These are phyloP conservation scores for Linum usitatissimum DNA, from an alignment of 345 rosid genomes.

Conservation along the genomic window DNA sequence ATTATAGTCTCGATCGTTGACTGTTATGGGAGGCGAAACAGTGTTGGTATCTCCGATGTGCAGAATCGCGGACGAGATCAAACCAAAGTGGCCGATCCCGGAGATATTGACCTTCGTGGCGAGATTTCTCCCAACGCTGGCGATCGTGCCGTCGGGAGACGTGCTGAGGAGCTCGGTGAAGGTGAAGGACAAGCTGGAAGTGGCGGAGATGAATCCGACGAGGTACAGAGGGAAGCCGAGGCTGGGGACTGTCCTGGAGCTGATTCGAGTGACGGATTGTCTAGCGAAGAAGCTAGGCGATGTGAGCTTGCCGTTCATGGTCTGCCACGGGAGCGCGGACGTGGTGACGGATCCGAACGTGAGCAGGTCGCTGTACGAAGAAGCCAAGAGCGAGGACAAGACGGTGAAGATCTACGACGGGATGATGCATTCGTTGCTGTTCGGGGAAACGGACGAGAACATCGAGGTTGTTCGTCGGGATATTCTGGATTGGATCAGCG, in stretches of 20 bases:
- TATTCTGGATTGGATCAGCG: constrained; percentile 52
- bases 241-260: constrained; percentile 64
- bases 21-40: too few species aligned
- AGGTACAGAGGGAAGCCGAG: constrained; percentile 71
- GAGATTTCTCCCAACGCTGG: constrained; percentile 52
- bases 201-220: constrained; percentile 51
- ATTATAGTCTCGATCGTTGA: too few species aligned
- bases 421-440: constrained; percentile 85
- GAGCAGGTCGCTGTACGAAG: constrained; percentile 42
- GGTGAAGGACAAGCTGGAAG: constrained; percentile 45
- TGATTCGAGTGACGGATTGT: constrained; percentile 55
- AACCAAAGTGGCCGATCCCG: constrained; percentile 74
- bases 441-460: constrained; percentile 76
- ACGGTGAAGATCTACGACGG: constrained; percentile 55
- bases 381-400: constrained; percentile 51
- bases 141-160: constrained; percentile 69
- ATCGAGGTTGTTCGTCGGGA: constrained; percentile 50
- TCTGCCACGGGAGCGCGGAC: constrained; percentile 64
- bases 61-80: constrained; percentile 57
- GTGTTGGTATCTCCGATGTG: constrained; percentile 82
- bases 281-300: constrained; percentile 35
- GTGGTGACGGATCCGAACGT: constrained; percentile 73
- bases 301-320: constrained; percentile 51
- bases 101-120: constrained; percentile 42
- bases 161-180: constrained; percentile 45